phyloP scores from a whole-genome alignment of 169 alveolate species.

The Ichthyophthirius multifiliis region DNA sequence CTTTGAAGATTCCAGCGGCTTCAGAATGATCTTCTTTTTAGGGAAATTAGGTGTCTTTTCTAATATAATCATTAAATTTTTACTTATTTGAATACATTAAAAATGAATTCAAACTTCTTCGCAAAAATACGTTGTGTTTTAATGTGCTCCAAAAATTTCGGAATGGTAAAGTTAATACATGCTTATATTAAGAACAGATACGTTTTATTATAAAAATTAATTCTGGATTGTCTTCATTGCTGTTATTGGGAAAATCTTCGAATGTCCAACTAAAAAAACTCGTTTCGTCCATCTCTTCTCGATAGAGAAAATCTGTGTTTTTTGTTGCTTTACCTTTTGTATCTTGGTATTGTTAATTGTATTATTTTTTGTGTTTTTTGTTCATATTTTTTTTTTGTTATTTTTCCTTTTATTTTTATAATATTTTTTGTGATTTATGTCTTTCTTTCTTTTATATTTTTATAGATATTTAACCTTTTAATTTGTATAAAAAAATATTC shows the following conservation, averaged over 20 bases:
- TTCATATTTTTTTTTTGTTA: too few relatives aligned
- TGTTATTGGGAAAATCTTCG: not conserved
- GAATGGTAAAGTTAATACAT: not conserved
- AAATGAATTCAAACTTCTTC: not conserved
- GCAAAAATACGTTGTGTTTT: not conserved
- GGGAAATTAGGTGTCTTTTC: not conserved
- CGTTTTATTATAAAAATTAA: not conserved
- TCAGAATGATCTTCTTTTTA: not conserved
- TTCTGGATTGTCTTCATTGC: not conserved
- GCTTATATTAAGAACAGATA: not conserved
- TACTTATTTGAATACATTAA: not conserved
- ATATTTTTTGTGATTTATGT: too few relatives aligned
- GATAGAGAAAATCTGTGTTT: not conserved
- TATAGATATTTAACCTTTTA: too few relatives aligned
- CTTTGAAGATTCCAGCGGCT: not conserved
- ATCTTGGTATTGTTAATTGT: too few relatives aligned
- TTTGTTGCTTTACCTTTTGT: not conserved
- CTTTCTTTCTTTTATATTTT: too few relatives aligned
- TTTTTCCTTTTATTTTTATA: too few relatives aligned
- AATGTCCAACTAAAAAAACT: not conserved
- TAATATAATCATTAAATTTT: not conserved
- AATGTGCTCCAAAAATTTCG: constrained; percentile 4
- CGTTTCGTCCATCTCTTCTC: not conserved
- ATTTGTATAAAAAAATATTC: too few relatives aligned
- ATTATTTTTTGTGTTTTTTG: too few relatives aligned